Evolutionary conservation across 352 stramenopile genomes (phyloP).

Genomic region (Phytopythium sindhum): DNA sequence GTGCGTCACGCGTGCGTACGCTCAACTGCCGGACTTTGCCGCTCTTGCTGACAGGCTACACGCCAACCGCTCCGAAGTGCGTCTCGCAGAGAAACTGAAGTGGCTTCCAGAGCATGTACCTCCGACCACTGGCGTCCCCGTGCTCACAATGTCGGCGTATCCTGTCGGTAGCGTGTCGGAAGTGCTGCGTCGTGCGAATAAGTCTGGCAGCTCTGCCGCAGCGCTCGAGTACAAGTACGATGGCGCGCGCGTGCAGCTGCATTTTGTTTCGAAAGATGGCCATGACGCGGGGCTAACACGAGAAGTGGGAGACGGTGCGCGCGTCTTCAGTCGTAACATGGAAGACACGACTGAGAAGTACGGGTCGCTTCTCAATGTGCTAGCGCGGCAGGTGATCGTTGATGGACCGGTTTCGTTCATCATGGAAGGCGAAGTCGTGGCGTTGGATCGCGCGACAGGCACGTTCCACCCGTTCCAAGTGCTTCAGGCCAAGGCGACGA

Average conservation of each 20-base stretch:
- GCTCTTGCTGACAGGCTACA: constrained; percentile 45
- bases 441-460: constrained; percentile 44
- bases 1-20: constrained; percentile 62
- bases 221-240: constrained; percentile 87
- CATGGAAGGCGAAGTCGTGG: constrained; percentile 76
- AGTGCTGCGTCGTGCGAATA: constrained; percentile 43
- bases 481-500: constrained; percentile 69
- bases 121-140: constrained; percentile 48
- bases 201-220: constrained; percentile 27
- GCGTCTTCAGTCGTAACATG: constrained; percentile 85
- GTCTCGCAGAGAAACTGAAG: constrained; percentile 20
- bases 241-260: constrained; percentile 72
- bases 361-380: constrained; percentile 43
- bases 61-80: constrained; percentile 17
- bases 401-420: constrained; percentile 39
- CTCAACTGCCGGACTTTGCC: constrained; percentile 63
- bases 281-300: background rate
- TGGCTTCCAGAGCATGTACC: constrained; percentile 31
- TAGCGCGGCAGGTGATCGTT: constrained; percentile 25
- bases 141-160: constrained; percentile 81
- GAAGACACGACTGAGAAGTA: constrained; percentile 75
- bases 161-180: constrained; percentile 54
- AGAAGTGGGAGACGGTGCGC: constrained; percentile 9
- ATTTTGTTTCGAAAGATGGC: constrained; percentile 24
- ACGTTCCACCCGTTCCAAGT: constrained; percentile 73